phyloP scores from a whole-genome alignment of 352 stramenopile genomes.

The Saprolegnia parasitica region DNA sequence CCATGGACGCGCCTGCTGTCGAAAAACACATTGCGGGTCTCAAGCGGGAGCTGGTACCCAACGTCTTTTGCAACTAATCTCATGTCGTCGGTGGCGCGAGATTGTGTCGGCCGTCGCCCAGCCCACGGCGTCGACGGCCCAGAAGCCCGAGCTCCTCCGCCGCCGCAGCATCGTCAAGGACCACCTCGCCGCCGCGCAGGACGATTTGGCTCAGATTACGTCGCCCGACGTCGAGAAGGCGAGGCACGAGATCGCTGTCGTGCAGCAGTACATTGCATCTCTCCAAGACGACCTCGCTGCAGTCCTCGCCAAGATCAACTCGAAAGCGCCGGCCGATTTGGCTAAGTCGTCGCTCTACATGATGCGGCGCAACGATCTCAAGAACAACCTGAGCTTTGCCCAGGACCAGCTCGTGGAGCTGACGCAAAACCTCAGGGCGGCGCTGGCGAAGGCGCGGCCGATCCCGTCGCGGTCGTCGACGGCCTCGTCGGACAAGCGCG shows the following conservation, averaged over 20 bases:
- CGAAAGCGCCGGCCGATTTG: not conserved
- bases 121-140: not conserved
- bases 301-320: constrained; percentile 11
- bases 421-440: not conserved
- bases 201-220: not conserved
- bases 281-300: constrained; percentile 18
- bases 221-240: not conserved
- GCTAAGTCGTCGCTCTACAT: constrained; percentile 9
- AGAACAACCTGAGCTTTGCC: constrained; percentile 21
- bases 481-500: not conserved
- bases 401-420: constrained; percentile 24
- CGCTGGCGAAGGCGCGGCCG: not conserved
- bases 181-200: constrained; percentile 11
- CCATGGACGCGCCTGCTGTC: not conserved
- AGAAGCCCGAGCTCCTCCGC: constrained; percentile 17
- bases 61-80: not conserved
- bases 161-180: constrained; percentile 21
- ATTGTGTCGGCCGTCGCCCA: constrained; percentile 12
- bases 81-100: not conserved
- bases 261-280: constrained; percentile 23
- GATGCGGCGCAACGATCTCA: constrained; percentile 19
- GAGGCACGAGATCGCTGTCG: not conserved
- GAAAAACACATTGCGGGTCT: constrained; percentile 14
- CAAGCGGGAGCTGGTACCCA: constrained; percentile 22
- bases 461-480: not conserved